These are phyloP conservation scores for Colletotrichum phormii DNA, from an alignment of 2,329 filamentous ascomycete genomes.

Conservation along the genomic window DNA sequence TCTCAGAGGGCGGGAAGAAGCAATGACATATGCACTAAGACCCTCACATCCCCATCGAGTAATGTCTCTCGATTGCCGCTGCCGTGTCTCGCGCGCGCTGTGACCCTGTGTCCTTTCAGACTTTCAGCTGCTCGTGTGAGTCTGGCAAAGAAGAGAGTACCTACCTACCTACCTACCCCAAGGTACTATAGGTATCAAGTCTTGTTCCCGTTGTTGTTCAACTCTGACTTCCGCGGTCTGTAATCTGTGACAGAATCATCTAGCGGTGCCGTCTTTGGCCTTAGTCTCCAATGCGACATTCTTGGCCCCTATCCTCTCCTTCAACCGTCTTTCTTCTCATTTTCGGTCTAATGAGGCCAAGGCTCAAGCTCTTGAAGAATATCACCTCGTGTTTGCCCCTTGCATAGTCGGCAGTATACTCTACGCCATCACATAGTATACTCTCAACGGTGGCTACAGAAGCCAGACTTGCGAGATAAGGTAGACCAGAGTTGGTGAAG, in stretches of 20 bases:
- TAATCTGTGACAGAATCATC: neutral
- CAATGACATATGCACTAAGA: slow-evolving; percentile 29
- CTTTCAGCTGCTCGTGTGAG: neutral
- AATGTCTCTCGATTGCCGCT: slow-evolving; percentile 33
- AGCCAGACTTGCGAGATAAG: neutral
- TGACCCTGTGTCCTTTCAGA: neutral
- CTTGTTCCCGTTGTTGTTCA: neutral
- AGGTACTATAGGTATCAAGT: neutral
- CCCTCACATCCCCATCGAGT: slow-evolving; percentile 3
- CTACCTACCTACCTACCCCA: too few relatives aligned
- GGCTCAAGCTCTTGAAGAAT: neutral
- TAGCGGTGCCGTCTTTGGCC: neutral
- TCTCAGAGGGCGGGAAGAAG: slow-evolving; percentile 18
- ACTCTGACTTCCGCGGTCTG: neutral
- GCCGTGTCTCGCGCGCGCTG: slow-evolving; percentile 19
- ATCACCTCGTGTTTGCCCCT: neutral
- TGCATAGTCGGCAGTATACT: neutral
- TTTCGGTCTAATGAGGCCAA: neutral
- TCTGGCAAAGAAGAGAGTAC: neutral
- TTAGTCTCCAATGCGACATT: neutral
- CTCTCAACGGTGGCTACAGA: neutral
- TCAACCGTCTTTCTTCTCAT: too few relatives aligned
- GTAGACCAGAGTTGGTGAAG: neutral
- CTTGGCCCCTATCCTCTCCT: neutral
- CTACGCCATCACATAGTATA: neutral